Evolutionary conservation across 2,329 filamentous ascomycete genomes (phyloP).

Genomic region (Trichoderma afroharzianum): DNA sequence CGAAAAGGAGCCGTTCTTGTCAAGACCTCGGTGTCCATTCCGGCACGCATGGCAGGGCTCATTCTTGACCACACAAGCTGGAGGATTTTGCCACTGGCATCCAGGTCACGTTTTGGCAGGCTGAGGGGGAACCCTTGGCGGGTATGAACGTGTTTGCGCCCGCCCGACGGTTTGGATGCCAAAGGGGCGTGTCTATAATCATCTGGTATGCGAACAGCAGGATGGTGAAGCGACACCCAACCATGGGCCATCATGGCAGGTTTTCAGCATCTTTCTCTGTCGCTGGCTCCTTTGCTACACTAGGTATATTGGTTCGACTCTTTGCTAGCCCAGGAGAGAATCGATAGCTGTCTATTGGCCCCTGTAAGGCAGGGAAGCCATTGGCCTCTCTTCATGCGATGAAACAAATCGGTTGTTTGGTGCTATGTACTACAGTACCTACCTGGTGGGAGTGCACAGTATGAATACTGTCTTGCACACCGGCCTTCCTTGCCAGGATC

Average conservation of each 20-base stretch:
- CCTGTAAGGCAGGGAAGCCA: background rate
- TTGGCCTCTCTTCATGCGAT: background rate
- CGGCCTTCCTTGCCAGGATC: background rate
- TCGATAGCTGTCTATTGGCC: background rate
- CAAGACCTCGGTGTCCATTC: conserved; percentile 5
- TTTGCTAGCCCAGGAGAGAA: background rate
- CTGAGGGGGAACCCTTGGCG: background rate
- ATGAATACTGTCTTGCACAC: background rate
- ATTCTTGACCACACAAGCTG: background rate
- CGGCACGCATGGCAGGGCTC: background rate
- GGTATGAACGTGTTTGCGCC: conserved; percentile 24
- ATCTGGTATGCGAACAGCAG: conserved; percentile 25
- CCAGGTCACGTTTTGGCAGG: background rate
- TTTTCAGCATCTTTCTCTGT: background rate
- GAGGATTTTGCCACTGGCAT: background rate
- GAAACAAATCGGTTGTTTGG: background rate
- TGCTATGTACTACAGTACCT: too few species aligned
- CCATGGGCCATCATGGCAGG: background rate
- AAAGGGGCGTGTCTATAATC: conserved; percentile 19
- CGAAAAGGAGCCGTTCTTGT: background rate
- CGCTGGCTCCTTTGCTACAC: background rate
- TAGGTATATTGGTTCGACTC: background rate
- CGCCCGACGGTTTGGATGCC: conserved; percentile 18
- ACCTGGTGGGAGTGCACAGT: background rate
- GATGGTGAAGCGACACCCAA: conserved; percentile 17